A percentile compares a stretch with the other conserved stretches of the same genome.
phyloP scores from a whole-genome alignment of 805 yeast species.

The Candida namnaoensis region DNA sequence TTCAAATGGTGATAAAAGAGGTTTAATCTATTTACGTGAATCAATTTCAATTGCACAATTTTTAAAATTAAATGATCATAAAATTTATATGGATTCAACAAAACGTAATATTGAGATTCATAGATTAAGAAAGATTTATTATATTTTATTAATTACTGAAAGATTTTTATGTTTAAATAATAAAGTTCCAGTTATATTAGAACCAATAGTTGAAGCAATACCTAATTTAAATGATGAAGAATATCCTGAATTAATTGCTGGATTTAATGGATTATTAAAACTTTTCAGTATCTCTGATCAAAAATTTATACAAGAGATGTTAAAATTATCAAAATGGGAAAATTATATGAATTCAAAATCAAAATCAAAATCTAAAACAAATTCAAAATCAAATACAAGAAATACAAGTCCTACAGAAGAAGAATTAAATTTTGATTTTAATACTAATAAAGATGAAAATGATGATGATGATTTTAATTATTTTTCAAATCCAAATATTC shows the following conservation, averaged over 20 bases:
- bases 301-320: slow-evolving; percentile 10
- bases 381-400: too few relatives aligned
- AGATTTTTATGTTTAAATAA: slow-evolving; percentile 13
- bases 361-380: too few relatives aligned
- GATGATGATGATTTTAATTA: too few relatives aligned
- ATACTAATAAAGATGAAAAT: too few relatives aligned
- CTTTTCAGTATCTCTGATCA: slow-evolving; percentile 16
- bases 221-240: slow-evolving; percentile 17
- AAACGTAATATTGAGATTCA: slow-evolving; percentile 3
- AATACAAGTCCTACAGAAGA: too few relatives aligned
- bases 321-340: too few relatives aligned
- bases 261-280: slow-evolving; percentile 14
- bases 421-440: too few relatives aligned
- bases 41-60: slow-evolving; percentile 15
- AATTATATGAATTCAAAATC: too few relatives aligned
- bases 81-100: slow-evolving; percentile 2
- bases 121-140: slow-evolving; percentile 14
- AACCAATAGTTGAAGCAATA: slow-evolving; percentile 6
- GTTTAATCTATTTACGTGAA: slow-evolving; percentile 13
- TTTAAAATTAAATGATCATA: slow-evolving; percentile 12
- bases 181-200: slow-evolving; percentile 13
- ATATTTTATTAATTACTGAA: slow-evolving; percentile 13
- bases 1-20: slow-evolving; percentile 7
- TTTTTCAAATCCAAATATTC: too few relatives aligned
- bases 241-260: slow-evolving; percentile 14